These are phyloP conservation scores for Fistulinella prunicolor DNA, from an alignment of 768 basidiomycete genomes.

Conservation along the genomic window DNA sequence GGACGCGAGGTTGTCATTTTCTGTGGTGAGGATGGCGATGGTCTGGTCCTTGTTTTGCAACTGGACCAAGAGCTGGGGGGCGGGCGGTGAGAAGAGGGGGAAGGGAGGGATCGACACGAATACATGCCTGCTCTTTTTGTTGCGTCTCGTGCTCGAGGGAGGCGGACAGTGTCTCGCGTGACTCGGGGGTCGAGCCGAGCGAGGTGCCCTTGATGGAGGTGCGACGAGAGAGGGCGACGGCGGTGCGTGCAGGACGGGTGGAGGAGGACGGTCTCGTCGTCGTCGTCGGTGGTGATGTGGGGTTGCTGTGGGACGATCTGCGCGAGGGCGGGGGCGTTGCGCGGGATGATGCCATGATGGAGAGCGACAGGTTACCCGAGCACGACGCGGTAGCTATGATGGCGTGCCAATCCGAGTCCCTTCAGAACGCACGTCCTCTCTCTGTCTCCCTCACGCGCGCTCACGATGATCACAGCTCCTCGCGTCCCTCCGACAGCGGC, in stretches of 20 bases:
- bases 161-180: constrained; percentile 53
- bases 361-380: constrained; percentile 12
- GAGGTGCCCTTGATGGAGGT: constrained; percentile 44
- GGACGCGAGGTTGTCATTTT: constrained; percentile 64
- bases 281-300: constrained; percentile 41
- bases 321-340: constrained; percentile 43
- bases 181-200: constrained; percentile 41
- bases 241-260: constrained; percentile 56
- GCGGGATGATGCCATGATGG: constrained; percentile 40
- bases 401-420: constrained; percentile 27
- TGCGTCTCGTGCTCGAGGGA: constrained; percentile 76
- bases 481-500: neutral
- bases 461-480: constrained; percentile 29
- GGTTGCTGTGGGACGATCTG: no score
- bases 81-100: constrained; percentile 10
- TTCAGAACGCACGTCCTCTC: constrained; percentile 30
- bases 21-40: constrained; percentile 54
- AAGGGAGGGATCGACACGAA: constrained; percentile 1
- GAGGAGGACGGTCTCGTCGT: constrained; percentile 47
- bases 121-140: constrained; percentile 71
- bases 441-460: constrained; percentile 16
- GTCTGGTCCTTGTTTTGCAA: constrained; percentile 77
- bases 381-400: no score
- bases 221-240: constrained; percentile 52
- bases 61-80: constrained; percentile 65